Conservation (phyloP, 2,329 filamentous ascomycete genomes). For the Botrytis hyacinthi region DNA sequence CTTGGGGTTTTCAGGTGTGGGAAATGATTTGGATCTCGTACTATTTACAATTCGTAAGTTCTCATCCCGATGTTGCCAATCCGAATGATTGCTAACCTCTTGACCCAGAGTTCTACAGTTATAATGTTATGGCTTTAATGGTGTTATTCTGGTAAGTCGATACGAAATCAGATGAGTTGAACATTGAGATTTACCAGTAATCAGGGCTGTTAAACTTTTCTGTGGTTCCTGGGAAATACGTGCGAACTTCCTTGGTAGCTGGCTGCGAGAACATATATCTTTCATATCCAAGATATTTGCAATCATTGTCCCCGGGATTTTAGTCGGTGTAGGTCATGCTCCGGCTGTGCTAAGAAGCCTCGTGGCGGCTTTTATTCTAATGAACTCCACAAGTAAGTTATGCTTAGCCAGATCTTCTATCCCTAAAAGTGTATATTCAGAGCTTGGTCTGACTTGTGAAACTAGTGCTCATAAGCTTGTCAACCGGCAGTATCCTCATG, state of each 20-base stretch:
- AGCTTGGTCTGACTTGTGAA: not conserved
- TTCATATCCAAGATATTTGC: conserved; percentile 40
- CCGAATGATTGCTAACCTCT: conserved; percentile 16
- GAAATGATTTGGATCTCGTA: conserved; percentile 43
- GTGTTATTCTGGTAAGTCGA: conserved; percentile 46
- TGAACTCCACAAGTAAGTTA: conserved; percentile 42
- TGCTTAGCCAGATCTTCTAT: not conserved
- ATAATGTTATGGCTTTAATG: conserved; percentile 49
- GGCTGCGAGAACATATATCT: conserved; percentile 33
- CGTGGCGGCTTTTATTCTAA: conserved; percentile 39
- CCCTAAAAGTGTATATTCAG: not conserved
- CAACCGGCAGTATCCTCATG: conserved; percentile 41
- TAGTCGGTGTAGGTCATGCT: conserved; percentile 40
- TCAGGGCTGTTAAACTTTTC: conserved; percentile 42
- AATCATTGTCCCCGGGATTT: conserved; percentile 40
- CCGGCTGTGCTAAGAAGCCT: conserved; percentile 35
- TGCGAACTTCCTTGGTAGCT: conserved; percentile 33
- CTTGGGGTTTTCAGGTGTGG: conserved; percentile 45
- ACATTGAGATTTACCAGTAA: not conserved
- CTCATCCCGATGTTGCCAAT: not conserved
- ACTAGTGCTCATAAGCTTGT: conserved; percentile 44
- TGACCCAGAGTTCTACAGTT: conserved; percentile 48
- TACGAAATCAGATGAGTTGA: not conserved
- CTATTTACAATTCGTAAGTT: conserved; percentile 50
- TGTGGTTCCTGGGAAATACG: conserved; percentile 39